A percentile compares a stretch with the other conserved stretches of the same genome.
These are phyloP conservation scores for Aspergillus pseudoterreus DNA, from an alignment of 2,329 filamentous ascomycete species.

Conservation along the genomic window DNA sequence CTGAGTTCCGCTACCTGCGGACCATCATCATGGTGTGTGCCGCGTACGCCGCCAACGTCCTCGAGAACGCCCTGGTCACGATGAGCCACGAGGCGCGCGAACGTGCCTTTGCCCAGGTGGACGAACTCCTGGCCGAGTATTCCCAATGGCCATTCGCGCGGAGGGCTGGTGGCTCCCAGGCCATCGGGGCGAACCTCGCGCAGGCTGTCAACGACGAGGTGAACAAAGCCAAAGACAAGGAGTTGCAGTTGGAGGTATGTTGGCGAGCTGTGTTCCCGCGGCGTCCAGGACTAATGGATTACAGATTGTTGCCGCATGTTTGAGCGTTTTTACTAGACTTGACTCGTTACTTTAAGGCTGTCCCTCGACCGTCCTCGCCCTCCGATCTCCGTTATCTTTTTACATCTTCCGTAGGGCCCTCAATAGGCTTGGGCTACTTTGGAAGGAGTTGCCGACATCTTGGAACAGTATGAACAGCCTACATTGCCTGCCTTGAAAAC, in stretches of 20 bases:
- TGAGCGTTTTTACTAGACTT: slow-evolving; percentile 95
- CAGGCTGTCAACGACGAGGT: slow-evolving; percentile 85
- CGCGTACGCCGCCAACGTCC: slow-evolving; percentile 93
- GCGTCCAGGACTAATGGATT: slow-evolving; percentile 11
- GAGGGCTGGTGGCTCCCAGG: slow-evolving; percentile 69
- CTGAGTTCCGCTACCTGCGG: slow-evolving; percentile 89
- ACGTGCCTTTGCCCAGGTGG: slow-evolving; percentile 92
- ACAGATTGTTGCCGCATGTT: slow-evolving; percentile 81
- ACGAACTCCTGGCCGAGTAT: slow-evolving; percentile 92
- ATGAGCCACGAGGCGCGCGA: slow-evolving; percentile 92
- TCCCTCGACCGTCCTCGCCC: slow-evolving; percentile 5
- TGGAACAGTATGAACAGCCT: slow-evolving; percentile 19
- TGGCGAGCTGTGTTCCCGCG: slow-evolving; percentile 3
- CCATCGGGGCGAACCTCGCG: slow-evolving; percentile 88
- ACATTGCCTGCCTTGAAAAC: too few species aligned
- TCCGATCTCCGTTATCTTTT: slow-evolving; percentile 13
- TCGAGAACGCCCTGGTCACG: slow-evolving; percentile 94
- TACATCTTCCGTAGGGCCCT: slow-evolving; percentile 7
- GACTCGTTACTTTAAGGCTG: slow-evolving; percentile 76
- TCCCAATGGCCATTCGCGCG: slow-evolving; percentile 95
- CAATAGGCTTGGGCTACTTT: slow-evolving; percentile 15
- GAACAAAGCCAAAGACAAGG: slow-evolving; percentile 82
- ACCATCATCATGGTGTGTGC: slow-evolving; percentile 97
- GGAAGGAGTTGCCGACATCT: slow-evolving; percentile 27
- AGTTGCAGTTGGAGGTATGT: slow-evolving; percentile 88